Base-by-base conservation (phyloP, 2,329 filamentous ascomycete species). In the Berkeleyomyces basicola region DNA sequence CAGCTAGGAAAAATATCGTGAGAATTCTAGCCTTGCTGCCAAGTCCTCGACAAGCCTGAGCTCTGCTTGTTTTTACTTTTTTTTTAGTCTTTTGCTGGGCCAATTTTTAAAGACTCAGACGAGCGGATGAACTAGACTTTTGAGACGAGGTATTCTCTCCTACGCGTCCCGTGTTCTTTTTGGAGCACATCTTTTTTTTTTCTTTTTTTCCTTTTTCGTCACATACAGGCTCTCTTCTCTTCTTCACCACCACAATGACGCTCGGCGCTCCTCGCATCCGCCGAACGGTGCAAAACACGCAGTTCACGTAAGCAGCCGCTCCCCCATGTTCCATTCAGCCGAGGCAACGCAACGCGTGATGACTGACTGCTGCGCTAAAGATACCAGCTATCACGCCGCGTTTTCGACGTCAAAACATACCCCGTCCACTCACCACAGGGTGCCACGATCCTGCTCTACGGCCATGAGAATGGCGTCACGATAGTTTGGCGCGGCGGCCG, bases 401-500 rank as follows among this genome's bases (percentile, higher is more conserved):
- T 84, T 58, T 76, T 85, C 70, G 76, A 82, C 68, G 76, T 83
- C 59, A 80, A 83, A 67, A 78, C 78, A 3, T 85, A 85, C 68
- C 83, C 83, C 0, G 74, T 83, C 16, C 76, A 77, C 64, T 84
- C 83, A 1, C 77, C 82, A 1, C 83, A 86, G 68, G 83, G 83
- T 43, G 83, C 83, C 5, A 82, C 78, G 2, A 78, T 86, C 68
- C 70, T 86, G 36, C 72, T 86, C 53, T 84, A 84, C 67, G 82
- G 80, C 55, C 82, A 85, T 67, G 81, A 84, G 64, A 82, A 79
- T 70, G 83, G 83, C 53, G 71, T 85, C 49, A 82, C 78, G 2
- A 68, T 86, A 44, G 71, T 82, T 33, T 86, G 83, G 83, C 78
- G 82, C 49, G 83, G 83, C 55, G 83, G 83, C 9, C 77, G 77